Percentiles rank a stretch among this genome's conserved stretches.
Conservation (phyloP, 306 rosid species). For the Dalbergia cultrata region DNA sequence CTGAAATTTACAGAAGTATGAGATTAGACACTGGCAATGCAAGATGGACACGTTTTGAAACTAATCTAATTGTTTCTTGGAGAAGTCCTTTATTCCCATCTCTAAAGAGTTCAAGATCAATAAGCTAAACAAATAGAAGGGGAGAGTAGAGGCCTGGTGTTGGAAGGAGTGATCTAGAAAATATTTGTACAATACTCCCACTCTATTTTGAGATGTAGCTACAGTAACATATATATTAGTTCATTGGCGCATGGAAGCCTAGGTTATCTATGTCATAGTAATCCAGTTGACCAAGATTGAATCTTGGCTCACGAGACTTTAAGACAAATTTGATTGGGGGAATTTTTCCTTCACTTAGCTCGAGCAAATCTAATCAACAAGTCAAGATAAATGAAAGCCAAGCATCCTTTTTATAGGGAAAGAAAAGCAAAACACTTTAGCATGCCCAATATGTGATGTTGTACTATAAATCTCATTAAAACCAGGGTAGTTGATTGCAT, state of each 20-base stretch:
- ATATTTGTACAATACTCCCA: neutral
- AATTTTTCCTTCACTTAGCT: neutral
- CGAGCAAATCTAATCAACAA: constrained; percentile 11
- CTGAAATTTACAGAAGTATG: neutral
- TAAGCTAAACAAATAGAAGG: no score
- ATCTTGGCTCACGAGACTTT: constrained; percentile 22
- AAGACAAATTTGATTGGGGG: neutral
- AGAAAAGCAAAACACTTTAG: neutral
- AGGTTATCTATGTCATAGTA: neutral
- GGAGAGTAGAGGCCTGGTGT: no score
- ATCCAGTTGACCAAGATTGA: constrained; percentile 15
- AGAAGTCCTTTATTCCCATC: neutral
- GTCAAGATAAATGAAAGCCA: constrained; percentile 20
- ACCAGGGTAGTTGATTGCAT: no score
- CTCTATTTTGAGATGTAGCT: constrained; percentile 7
- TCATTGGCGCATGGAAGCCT: neutral
- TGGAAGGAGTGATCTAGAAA: no score
- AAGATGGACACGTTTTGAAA: constrained; percentile 7
- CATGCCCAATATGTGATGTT: neutral
- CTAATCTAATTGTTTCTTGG: constrained; percentile 2
- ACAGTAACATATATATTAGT: neutral
- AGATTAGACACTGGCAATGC: neutral
- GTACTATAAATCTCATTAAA: no score
- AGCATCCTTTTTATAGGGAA: neutral
- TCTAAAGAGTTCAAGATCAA: no score